These are phyloP conservation scores for Beverwykella pulmonaria DNA, from an alignment of 495 filamentous ascomycete genomes.

Conservation along the genomic window DNA sequence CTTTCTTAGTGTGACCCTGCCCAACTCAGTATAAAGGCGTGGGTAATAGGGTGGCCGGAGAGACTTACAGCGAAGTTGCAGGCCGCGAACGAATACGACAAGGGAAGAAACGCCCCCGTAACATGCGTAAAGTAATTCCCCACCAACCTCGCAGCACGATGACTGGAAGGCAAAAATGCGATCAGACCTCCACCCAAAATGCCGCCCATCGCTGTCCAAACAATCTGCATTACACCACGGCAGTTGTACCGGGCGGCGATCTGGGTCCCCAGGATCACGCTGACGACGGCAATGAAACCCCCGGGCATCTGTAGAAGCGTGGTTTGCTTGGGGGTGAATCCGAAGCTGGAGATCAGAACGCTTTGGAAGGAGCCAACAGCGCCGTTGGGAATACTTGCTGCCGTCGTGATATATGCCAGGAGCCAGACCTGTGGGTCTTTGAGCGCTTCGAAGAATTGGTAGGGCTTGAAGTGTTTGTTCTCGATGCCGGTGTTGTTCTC, in stretches of 20 bases:
- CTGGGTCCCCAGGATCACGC: conserved; percentile 14
- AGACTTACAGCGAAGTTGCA: conserved; percentile 51
- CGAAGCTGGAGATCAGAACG: conserved; percentile 63
- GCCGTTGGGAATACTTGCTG: conserved; percentile 58
- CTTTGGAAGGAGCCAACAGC: conserved; percentile 64
- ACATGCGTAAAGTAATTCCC: conserved; percentile 52
- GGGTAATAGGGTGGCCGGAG: background rate
- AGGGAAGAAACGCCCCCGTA: conserved; percentile 62
- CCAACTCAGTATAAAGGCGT: conserved; percentile 46
- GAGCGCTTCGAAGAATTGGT: conserved; percentile 61
- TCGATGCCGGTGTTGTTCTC: conserved; percentile 38
- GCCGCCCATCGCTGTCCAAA: conserved; percentile 12
- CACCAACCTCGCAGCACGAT: conserved; percentile 4
- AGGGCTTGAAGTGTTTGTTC: conserved; percentile 39
- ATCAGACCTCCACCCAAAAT: conserved; percentile 23
- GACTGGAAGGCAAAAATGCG: conserved; percentile 9
- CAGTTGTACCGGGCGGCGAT: conserved; percentile 19
- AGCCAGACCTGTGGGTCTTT: conserved; percentile 66
- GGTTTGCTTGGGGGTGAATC: conserved; percentile 56
- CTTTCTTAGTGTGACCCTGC: conserved; percentile 64
- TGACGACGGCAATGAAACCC: conserved; percentile 13
- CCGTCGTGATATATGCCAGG: conserved; percentile 62
- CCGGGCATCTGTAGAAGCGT: conserved; percentile 58
- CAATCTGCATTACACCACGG: conserved; percentile 14
- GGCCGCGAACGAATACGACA: conserved; percentile 46